Conservation (phyloP, 179 eudicot species). For the Camellia oleifera region DNA sequence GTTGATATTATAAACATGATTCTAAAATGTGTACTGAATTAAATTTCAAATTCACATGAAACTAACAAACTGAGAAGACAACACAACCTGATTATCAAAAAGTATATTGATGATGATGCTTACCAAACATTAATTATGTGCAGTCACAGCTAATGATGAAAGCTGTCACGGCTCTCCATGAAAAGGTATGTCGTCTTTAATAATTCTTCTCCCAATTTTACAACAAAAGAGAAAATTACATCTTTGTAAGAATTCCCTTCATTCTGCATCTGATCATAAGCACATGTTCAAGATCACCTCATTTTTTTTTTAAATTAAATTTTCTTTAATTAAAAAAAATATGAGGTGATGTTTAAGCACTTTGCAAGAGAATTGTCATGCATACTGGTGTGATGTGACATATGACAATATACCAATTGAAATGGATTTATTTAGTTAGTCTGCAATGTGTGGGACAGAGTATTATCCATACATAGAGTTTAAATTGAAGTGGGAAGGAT, state of each 20-base stretch:
- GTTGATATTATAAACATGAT: background rate
- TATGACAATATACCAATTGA: background rate
- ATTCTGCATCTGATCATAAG: too few species aligned
- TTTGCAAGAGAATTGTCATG: background rate
- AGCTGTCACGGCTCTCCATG: constrained; percentile 19
- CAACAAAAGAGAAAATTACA: too few species aligned
- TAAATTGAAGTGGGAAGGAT: too few species aligned
- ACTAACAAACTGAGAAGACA: background rate
- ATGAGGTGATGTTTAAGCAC: background rate
- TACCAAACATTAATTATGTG: background rate
- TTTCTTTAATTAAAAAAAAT: too few species aligned
- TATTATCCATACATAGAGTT: too few species aligned
- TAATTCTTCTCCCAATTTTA: background rate
- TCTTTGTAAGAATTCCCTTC: background rate
- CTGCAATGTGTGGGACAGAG: too few species aligned
- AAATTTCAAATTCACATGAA: background rate
- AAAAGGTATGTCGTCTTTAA: constrained; percentile 14
- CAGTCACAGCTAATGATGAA: constrained; percentile 19
- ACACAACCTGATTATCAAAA: constrained; percentile 3
- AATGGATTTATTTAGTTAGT: too few species aligned
- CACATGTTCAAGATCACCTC: background rate
- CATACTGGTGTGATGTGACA: background rate
- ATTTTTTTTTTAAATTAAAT: too few species aligned
- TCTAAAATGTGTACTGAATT: background rate
- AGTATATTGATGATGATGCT: constrained; percentile 3